Evolutionary conservation across 208 protist genomes (phyloP).

Genomic region (Angomonas ambiguus): DNA sequence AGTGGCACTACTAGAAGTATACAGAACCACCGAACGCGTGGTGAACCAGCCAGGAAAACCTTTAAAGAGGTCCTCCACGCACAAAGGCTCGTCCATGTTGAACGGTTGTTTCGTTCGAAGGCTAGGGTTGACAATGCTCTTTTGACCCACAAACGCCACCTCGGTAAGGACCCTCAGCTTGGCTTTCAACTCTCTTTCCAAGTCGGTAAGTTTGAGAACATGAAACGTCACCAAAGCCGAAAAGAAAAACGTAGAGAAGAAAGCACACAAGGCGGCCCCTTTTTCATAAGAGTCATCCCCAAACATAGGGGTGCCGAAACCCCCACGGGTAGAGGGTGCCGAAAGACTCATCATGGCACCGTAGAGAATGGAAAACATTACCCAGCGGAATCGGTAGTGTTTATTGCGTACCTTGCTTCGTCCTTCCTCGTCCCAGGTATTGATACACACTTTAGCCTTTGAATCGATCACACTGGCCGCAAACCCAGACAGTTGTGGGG

Average conservation of each 20-base stretch:
- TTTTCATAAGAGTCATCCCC: conserved; percentile 28
- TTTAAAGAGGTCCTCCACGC: conserved; percentile 42
- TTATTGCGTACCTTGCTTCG: conserved; percentile 54
- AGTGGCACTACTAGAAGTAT: conserved; percentile 63
- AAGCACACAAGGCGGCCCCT: conserved; percentile 34
- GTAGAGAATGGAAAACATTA: conserved; percentile 29
- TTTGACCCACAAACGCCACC: conserved; percentile 57
- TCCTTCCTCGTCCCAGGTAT: conserved; percentile 74
- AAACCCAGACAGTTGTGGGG: conserved; percentile 56
- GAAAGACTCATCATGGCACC: conserved; percentile 51
- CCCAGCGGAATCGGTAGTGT: conserved; percentile 69
- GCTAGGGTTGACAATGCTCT: conserved; percentile 62
- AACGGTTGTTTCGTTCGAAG: conserved; percentile 37
- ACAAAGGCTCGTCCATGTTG: conserved; percentile 48
- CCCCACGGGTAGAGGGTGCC: conserved; percentile 48
- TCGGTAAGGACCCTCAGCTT: conserved; percentile 67
- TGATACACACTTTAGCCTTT: conserved; percentile 59
- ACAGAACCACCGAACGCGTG: conserved; percentile 66
- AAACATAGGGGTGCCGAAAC: conserved; percentile 45
- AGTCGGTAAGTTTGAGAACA: conserved; percentile 72
- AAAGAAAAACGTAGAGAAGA: conserved; percentile 59
- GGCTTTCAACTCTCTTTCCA: conserved; percentile 63
- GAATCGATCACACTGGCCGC: conserved; percentile 67
- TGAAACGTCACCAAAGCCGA: conserved; percentile 39
- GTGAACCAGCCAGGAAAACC: conserved; percentile 77